phyloP scores from a whole-genome alignment of 495 filamentous ascomycete genomes.

The Podospora comata region DNA sequence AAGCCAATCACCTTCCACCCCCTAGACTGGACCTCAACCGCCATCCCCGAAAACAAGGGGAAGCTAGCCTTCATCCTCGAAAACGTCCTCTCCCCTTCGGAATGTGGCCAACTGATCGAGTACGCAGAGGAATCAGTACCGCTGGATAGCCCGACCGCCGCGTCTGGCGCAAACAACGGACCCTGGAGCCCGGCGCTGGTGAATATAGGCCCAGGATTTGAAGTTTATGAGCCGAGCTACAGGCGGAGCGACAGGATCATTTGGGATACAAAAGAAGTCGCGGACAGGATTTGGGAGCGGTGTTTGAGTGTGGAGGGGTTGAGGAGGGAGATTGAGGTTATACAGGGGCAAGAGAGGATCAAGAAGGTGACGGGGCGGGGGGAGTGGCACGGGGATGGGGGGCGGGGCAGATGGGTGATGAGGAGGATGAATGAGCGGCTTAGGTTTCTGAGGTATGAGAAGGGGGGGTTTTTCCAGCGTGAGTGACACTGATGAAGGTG shows the following conservation, averaged over 20 bases:
- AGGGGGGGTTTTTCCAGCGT: constrained; percentile 74
- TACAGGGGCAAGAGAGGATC: constrained; percentile 15
- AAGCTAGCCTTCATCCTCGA: constrained; percentile 62
- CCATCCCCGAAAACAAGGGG: constrained; percentile 52
- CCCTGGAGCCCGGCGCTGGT: constrained; percentile 65
- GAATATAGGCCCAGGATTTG: constrained; percentile 61
- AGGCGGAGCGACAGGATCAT: constrained; percentile 75
- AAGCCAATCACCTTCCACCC: constrained; percentile 28
- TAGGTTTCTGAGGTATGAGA: constrained; percentile 73
- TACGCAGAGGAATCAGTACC: constrained; percentile 49
- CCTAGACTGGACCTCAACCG: constrained; percentile 53
- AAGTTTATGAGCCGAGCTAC: constrained; percentile 53
- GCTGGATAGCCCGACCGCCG: neutral
- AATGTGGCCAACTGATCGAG: constrained; percentile 56
- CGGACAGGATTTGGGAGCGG: constrained; percentile 59
- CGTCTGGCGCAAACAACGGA: neutral
- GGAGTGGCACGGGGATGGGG: constrained; percentile 1
- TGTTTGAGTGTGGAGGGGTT: constrained; percentile 34
- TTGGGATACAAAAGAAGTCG: constrained; percentile 61
- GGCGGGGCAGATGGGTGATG: constrained; percentile 47
- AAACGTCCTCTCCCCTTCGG: constrained; percentile 56
- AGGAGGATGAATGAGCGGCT: constrained; percentile 71
- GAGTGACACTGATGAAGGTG: constrained; percentile 22
- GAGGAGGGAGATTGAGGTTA: constrained; percentile 22
- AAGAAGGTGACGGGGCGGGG: constrained; percentile 11